phyloP scores from a whole-genome alignment of 2,329 filamentous ascomycete genomes.

The Colletotrichum camelliae region DNA sequence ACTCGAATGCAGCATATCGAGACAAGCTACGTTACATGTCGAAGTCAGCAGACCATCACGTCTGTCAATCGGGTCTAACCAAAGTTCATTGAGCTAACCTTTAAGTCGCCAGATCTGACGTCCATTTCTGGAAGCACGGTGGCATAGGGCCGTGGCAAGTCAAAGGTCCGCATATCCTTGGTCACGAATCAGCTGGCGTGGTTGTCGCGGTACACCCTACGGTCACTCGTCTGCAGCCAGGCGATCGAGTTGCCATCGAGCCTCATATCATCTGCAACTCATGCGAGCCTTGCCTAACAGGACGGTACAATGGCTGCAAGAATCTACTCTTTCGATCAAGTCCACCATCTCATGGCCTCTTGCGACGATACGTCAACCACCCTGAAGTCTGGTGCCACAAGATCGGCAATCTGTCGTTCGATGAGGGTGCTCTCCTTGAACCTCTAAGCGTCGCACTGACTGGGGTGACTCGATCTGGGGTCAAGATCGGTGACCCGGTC shows the following conservation, averaged over 20 bases:
- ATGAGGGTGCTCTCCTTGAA: slow-evolving; percentile 90
- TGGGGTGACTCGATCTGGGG: slow-evolving; percentile 81
- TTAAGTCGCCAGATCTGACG: slow-evolving; percentile 70
- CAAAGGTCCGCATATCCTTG: slow-evolving; percentile 84
- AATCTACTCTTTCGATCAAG: slow-evolving; percentile 87
- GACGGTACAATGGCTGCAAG: slow-evolving; percentile 94
- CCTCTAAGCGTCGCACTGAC: slow-evolving; percentile 89
- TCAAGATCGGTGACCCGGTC: slow-evolving; percentile 84
- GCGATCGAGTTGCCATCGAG: slow-evolving; percentile 92
- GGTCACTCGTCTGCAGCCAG: slow-evolving; percentile 77
- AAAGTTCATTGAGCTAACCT: not conserved
- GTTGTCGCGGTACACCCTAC: slow-evolving; percentile 82
- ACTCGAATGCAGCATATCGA: not conserved
- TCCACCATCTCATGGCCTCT: slow-evolving; percentile 84
- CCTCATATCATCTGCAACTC: slow-evolving; percentile 91
- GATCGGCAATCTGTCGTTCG: slow-evolving; percentile 89
- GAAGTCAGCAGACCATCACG: rapidly evolving
- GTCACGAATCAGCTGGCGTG: slow-evolving; percentile 90
- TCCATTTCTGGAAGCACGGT: slow-evolving; percentile 97
- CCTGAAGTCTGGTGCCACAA: slow-evolving; percentile 96
- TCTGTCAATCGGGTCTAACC: not conserved
- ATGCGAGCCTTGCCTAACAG: slow-evolving; percentile 90
- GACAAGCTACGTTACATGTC: not conserved
- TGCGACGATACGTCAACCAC: slow-evolving; percentile 94
- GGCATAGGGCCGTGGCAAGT: slow-evolving; percentile 91